phyloP scores from a whole-genome alignment of 768 basidiomycete genomes.

The Calocera cornea region DNA sequence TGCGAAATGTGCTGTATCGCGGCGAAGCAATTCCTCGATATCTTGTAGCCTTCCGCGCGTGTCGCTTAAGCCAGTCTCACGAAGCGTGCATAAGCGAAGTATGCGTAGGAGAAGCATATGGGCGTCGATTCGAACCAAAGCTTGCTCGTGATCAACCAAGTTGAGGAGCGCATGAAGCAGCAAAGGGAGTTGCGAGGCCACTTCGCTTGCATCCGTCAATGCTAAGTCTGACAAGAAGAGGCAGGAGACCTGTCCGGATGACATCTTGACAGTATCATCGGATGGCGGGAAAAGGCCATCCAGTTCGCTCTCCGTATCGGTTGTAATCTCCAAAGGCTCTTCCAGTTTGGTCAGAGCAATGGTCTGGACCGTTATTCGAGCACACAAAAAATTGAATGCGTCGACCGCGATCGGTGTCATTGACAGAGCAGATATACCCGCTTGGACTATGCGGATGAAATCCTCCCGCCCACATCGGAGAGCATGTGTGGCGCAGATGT shows the following conservation, averaged over 20 bases:
- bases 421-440: background rate
- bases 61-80: background rate
- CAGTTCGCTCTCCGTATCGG: background rate
- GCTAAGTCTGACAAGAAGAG: conserved; percentile 69
- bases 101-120: conserved; percentile 75
- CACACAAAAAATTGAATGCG: conserved; percentile 59
- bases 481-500: conserved; percentile 64
- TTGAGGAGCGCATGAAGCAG: conserved; percentile 69
- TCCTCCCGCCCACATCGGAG: conserved; percentile 31
- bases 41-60: background rate
- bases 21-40: background rate
- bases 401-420: background rate
- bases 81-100: conserved; percentile 50
- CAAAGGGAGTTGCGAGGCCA: conserved; percentile 51
- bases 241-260: conserved; percentile 78
- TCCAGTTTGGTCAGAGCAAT: conserved; percentile 54
- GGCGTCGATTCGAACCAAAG: conserved; percentile 55
- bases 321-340: conserved; percentile 72
- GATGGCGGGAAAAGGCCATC: background rate
- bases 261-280: conserved; percentile 28
- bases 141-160: conserved; percentile 65
- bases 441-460: background rate
- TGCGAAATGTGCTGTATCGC: background rate
- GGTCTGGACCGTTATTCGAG: conserved; percentile 18
- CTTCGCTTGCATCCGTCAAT: conserved; percentile 62